Percentiles rank a stretch among this genome's conserved stretches.
Conservation (phyloP, 2,329 filamentous ascomycete genomes). For the Macrophomina tecta region DNA sequence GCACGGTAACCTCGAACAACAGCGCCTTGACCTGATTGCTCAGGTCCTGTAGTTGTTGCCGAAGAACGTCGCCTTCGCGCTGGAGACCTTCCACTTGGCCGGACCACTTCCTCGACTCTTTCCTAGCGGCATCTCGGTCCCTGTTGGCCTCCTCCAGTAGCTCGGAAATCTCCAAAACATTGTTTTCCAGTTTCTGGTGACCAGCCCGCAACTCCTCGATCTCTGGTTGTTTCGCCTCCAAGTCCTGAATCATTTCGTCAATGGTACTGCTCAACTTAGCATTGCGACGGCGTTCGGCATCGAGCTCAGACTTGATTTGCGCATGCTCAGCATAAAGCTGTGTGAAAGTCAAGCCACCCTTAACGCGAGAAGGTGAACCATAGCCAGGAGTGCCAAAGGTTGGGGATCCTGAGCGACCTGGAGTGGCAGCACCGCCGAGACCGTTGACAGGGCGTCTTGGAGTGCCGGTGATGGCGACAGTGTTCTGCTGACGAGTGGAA, state of each 20-base stretch:
- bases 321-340: constrained; percentile 69
- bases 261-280: constrained; percentile 77
- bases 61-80: constrained; percentile 77
- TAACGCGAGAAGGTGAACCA: constrained; percentile 54
- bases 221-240: constrained; percentile 87
- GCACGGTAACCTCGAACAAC: constrained; percentile 82
- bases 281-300: constrained; percentile 74
- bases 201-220: constrained; percentile 85
- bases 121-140: constrained; percentile 79
- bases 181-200: constrained; percentile 77
- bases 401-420: constrained; percentile 57
- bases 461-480: constrained; percentile 53
- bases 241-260: constrained; percentile 82
- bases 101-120: constrained; percentile 79
- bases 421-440: constrained; percentile 50
- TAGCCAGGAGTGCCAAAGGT: constrained; percentile 58
- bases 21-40: constrained; percentile 90
- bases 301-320: constrained; percentile 72
- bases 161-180: constrained; percentile 78
- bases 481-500: constrained; percentile 47
- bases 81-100: constrained; percentile 67
- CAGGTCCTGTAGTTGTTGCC: constrained; percentile 86
- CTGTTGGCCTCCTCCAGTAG: constrained; percentile 82
- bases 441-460: constrained; percentile 61
- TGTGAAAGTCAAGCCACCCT: constrained; percentile 63